Conservation (phyloP, 148 eudicot genomes). For the Persicaria maculosa region DNA sequence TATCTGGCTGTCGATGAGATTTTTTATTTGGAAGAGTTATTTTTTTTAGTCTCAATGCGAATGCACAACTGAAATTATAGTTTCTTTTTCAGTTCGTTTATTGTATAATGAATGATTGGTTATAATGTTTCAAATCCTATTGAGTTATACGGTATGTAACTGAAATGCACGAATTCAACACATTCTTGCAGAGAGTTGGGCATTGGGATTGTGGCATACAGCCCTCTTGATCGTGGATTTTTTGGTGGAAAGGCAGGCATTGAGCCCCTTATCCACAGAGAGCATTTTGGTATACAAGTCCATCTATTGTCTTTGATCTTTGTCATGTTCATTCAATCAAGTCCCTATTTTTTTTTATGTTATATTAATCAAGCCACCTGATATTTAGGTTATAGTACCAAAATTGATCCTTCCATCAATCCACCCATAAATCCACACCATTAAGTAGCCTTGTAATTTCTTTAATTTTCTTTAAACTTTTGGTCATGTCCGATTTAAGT, state of each 20-base stretch:
- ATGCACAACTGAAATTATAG: no score
- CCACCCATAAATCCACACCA: neutral
- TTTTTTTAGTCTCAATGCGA: no score
- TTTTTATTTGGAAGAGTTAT: no score
- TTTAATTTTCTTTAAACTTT: neutral
- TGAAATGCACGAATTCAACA: neutral
- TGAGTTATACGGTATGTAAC: neutral
- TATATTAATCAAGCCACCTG: neutral
- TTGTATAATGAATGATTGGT: neutral
- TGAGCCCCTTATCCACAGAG: conserved; percentile 21
- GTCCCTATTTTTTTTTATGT: neutral
- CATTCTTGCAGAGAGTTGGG: conserved; percentile 35
- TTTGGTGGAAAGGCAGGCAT: conserved; percentile 17
- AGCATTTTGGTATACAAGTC: conserved; percentile 21
- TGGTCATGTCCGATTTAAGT: neutral
- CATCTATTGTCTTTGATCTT: neutral
- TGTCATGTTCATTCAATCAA: neutral
- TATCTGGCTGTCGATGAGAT: no score
- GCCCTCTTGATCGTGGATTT: conserved; percentile 38
- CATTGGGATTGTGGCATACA: conserved; percentile 34
- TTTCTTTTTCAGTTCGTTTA: neutral
- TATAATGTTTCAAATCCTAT: neutral
- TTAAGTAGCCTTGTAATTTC: neutral
- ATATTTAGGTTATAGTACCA: neutral
- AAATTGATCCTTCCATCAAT: neutral